Percentiles rank a stretch among this genome's conserved stretches.
These are phyloP conservation scores for Biscutella laevigata DNA, from an alignment of 441 rosid genomes.

Conservation along the genomic window DNA sequence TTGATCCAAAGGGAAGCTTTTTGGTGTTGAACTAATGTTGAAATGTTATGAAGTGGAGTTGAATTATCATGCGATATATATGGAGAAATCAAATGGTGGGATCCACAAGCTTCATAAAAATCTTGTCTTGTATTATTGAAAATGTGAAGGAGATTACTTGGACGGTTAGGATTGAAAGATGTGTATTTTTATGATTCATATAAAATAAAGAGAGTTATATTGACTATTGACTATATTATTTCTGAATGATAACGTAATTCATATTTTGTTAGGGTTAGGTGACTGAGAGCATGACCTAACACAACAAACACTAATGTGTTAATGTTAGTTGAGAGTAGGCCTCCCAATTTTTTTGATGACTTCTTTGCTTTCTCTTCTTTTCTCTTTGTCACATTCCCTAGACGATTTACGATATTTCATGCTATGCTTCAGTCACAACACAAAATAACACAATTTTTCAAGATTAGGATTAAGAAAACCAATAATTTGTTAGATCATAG, in stretches of 20 bases:
- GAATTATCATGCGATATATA: slow-evolving; percentile 28
- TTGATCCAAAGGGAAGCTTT: neutral
- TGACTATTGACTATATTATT: neutral
- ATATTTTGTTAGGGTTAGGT: slow-evolving; percentile 24
- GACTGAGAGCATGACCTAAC: slow-evolving; percentile 30
- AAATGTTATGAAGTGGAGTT: slow-evolving; percentile 26
- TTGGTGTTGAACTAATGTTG: neutral
- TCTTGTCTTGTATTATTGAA: neutral
- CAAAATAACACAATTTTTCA: neutral
- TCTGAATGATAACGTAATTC: slow-evolving; percentile 8
- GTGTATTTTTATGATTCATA: neutral
- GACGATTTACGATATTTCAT: neutral
- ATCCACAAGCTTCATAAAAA: slow-evolving; percentile 11
- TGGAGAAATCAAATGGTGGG: slow-evolving; percentile 13
- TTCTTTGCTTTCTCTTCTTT: slow-evolving; percentile 6
- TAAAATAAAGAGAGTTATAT: neutral
- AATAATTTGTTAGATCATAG: neutral
- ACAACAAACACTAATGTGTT: slow-evolving; percentile 25
- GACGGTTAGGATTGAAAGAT: slow-evolving; percentile 24
- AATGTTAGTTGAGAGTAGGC: slow-evolving; percentile 29
- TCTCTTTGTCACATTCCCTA: slow-evolving; percentile 10
- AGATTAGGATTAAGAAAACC: neutral
- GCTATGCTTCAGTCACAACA: neutral
- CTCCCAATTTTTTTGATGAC: slow-evolving; percentile 30
- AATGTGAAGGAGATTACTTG: slow-evolving; percentile 10